Percentiles rank a stretch among this genome's conserved stretches.
Evolutionary conservation across 2,329 filamentous ascomycete genomes (phyloP).

Genomic region (Cryphonectria naterciae): DNA sequence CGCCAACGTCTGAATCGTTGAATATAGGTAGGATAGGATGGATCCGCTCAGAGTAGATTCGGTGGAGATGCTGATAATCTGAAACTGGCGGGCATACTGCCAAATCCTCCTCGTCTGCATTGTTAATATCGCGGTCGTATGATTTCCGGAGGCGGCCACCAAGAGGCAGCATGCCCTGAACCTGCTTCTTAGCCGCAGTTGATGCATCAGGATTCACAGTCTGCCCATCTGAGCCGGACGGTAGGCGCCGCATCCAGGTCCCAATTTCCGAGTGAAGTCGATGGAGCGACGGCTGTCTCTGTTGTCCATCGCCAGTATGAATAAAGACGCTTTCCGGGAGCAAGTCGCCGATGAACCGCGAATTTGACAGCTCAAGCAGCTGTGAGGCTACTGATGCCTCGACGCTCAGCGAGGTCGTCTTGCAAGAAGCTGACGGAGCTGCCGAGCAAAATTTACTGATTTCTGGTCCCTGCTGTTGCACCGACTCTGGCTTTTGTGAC

Average conservation of each 20-base stretch:
- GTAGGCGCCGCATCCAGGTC: constrained; percentile 39
- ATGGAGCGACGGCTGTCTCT: constrained; percentile 4
- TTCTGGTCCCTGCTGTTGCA: constrained; percentile 9
- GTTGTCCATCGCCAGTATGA: constrained; percentile 31
- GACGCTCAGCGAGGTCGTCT: constrained; percentile 28
- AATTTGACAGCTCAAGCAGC: constrained; percentile 36
- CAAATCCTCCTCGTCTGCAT: constrained; percentile 45
- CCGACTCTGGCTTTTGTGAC: constrained; percentile 5
- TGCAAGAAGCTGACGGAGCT: constrained; percentile 32
- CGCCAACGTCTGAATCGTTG: constrained; percentile 41
- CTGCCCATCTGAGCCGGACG: constrained; percentile 25
- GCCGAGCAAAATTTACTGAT: constrained; percentile 13
- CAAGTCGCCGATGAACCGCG: constrained; percentile 43
- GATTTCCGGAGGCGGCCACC: not conserved
- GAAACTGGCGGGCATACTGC: constrained; percentile 51
- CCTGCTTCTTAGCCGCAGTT: not conserved
- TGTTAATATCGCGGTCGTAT: not conserved
- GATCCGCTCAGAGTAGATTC: constrained; percentile 55
- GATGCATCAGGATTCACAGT: not conserved
- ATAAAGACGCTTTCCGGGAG: constrained; percentile 39
- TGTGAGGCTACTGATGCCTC: constrained; percentile 35
- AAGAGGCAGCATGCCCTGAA: not conserved
- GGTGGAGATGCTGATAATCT: constrained; percentile 51
- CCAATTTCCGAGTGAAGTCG: constrained; percentile 24
- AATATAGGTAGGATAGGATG: constrained; percentile 60